These are phyloP conservation scores for Fusarium gaditjirri DNA, from an alignment of 2,329 filamentous ascomycete genomes.

Conservation along the genomic window DNA sequence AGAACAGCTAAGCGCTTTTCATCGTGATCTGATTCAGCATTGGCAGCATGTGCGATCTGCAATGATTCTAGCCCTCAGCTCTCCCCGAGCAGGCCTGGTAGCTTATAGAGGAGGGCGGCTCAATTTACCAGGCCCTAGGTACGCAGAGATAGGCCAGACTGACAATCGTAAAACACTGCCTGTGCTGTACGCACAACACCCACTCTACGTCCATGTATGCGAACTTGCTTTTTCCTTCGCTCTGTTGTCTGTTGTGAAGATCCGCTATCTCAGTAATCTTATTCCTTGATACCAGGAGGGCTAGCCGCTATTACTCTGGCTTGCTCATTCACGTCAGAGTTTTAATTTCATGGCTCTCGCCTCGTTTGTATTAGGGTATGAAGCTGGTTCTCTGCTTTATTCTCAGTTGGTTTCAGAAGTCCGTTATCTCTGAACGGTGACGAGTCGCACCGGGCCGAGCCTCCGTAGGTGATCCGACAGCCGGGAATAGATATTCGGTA, in stretches of 20 bases:
- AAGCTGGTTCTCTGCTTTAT: neutral
- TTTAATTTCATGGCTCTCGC: neutral
- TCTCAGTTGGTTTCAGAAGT: neutral
- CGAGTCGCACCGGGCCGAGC: slow-evolving; percentile 23
- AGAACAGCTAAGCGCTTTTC: slow-evolving; percentile 16
- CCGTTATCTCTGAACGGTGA: neutral
- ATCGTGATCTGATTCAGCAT: slow-evolving; percentile 28
- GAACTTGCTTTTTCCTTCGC: slow-evolving; percentile 26
- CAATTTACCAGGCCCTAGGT: neutral
- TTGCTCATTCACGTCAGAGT: slow-evolving; percentile 25
- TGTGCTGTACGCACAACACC: slow-evolving; percentile 25
- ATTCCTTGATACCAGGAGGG: slow-evolving; percentile 14
- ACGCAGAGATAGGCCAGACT: neutral
- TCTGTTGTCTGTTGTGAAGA: slow-evolving; percentile 14
- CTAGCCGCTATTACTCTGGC: slow-evolving; percentile 10
- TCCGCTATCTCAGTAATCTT: slow-evolving; percentile 1
- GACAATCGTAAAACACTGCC: neutral
- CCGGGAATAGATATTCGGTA: slow-evolving; percentile 10
- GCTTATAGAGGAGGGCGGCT: neutral
- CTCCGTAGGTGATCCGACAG: slow-evolving; percentile 8
- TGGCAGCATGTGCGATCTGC: slow-evolving; percentile 5
- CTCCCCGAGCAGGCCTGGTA: slow-evolving; percentile 1
- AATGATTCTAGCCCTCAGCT: slow-evolving; percentile 6
- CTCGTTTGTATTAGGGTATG: slow-evolving; percentile 5
- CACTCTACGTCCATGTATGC: slow-evolving; percentile 24